Percentiles rank a stretch among this genome's conserved stretches.
Evolutionary conservation across 352 stramenopile species (phyloP).

Genomic region (Phytopythium litorale): DNA sequence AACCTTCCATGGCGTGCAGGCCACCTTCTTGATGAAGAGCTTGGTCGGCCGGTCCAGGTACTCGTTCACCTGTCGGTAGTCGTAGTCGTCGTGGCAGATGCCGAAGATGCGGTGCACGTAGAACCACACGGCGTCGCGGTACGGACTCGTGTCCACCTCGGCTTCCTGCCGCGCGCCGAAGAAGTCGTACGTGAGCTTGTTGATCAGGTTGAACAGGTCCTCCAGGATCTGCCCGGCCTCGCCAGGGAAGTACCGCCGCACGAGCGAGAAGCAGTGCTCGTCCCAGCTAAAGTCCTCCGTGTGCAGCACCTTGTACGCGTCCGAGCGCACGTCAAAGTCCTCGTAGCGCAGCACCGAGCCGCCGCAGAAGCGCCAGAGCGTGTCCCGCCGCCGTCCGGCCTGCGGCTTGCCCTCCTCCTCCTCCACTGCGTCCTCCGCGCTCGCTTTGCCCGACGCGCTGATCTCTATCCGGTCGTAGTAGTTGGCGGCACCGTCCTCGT

Average conservation of each 20-base stretch:
- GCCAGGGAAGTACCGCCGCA: constrained; percentile 80
- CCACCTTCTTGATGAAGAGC: constrained; percentile 86
- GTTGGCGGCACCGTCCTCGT: constrained; percentile 9
- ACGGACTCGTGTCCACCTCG: constrained; percentile 73
- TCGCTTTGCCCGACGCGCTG: neutral
- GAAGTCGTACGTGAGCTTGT: constrained; percentile 81
- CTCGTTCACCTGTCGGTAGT: constrained; percentile 81
- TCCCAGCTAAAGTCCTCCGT: constrained; percentile 89
- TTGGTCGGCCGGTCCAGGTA: constrained; percentile 83
- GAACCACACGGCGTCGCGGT: constrained; percentile 83
- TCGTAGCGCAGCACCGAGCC: constrained; percentile 74
- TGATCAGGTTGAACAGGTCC: constrained; percentile 84
- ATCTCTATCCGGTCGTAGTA: constrained; percentile 8
- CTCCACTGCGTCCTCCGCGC: constrained; percentile 27
- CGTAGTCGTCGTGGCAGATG: constrained; percentile 88
- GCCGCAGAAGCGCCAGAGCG: constrained; percentile 81
- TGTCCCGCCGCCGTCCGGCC: constrained; percentile 42
- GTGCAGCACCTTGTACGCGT: constrained; percentile 79
- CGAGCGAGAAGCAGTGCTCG: constrained; percentile 85
- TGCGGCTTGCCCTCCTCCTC: constrained; percentile 52
- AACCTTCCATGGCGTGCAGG: constrained; percentile 83
- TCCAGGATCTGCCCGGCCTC: constrained; percentile 81
- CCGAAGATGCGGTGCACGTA: constrained; percentile 87
- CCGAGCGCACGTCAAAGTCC: constrained; percentile 83
- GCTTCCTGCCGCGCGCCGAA: constrained; percentile 56